Base-by-base conservation (phyloP, 306 rosid species). In the Rosa persica region DNA sequence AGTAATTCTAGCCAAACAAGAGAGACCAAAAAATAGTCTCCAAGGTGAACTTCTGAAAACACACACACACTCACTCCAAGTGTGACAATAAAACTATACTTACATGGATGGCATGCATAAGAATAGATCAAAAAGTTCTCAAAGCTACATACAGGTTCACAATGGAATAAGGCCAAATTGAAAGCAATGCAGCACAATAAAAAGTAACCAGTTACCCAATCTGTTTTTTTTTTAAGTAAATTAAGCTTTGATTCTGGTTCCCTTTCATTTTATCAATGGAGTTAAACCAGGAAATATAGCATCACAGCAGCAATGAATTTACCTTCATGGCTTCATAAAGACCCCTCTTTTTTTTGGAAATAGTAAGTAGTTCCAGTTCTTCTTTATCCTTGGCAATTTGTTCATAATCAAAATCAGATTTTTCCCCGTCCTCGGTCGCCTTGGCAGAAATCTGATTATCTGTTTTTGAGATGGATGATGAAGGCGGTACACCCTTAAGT, bases 261-360 rank as follows among this genome's bases (percentile, higher is more conserved):
- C 58, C 58, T 60, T 10, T 9, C 34, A 9, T 12, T 1, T 58
- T 22, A 2, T 25, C 0, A 23, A 23, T 10, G 16, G 13, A 72
- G 69, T 52, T 17, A 38, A 8, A 80, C 30, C 46, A 16, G 27
- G 49, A 76, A 71, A 67, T 17, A 23, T 19, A 42, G 27, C 49
- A 43, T 43, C 48, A 47, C 0, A 4, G 46, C 7, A 39, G 10
- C 44, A 58, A 38, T 5, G 2, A 39, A 3, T 7, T 73, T 90
- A 93, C 99, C 97, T 88, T 12, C 77, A 85, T 88, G 66, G 96
- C 99, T 83, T 91, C 89, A 12, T 74, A 83, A 6, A 87, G 72
- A 57, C 85, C 86, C 83, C 86, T 89, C 89, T 84, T 86, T 62
- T 75, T 95, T 30, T 89, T 82, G 3, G 99, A 74, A 89, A 93